Evolutionary conservation across 2,329 filamentous ascomycete genomes (phyloP), one percentile per base, ranked within the genome.

Genomic region (Pseudogymnoascus sp.): DNA sequence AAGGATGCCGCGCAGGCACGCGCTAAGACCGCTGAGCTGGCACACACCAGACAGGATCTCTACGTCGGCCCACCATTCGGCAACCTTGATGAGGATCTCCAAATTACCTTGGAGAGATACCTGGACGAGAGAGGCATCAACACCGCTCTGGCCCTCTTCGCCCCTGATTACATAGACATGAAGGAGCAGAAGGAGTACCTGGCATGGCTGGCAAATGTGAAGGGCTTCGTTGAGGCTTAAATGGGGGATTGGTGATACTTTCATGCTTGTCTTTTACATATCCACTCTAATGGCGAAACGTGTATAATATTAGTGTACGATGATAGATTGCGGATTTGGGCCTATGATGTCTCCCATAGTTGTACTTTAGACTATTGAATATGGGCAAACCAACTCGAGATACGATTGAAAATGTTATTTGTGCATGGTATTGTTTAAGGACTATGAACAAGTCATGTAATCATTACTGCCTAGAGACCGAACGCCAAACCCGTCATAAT

Each of bases 111-210:
- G 75, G 93, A 97, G 83, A 86, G 89, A 70, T 99, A 93, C 80
- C 84, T 99, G 67, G 92, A 96, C 77, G 94, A 97, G 83, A 86
- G 94, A 70, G 94, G 93, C 67, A 85, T 99, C 77, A 91, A 93
- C 72, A 87, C 89, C 70, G 84, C 88, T 64, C 84, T 99, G 70
- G 93, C 92, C 62, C 79, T 92, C 69, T 97, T 97, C 77, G 88
- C 96, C 50, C 91, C 92, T 38, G 92, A 97, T 76, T 99, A 96
- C 79, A 92, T 97, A 73, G 92, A 97, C 75, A 85, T 90, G 78
- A 99, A 99, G 87, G 94, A 99, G 85, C 93, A 97, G 85, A 89
- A 87, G 79, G 94, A 99, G 83, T 99, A 99, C 77, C 80, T 95
- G 66, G 80, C 83, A 68, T 99, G 95, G 94, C 80, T 99, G 76